phyloP scores from a whole-genome alignment of 176 grass and related monocot genomes.

The Bromus sterilis region DNA sequence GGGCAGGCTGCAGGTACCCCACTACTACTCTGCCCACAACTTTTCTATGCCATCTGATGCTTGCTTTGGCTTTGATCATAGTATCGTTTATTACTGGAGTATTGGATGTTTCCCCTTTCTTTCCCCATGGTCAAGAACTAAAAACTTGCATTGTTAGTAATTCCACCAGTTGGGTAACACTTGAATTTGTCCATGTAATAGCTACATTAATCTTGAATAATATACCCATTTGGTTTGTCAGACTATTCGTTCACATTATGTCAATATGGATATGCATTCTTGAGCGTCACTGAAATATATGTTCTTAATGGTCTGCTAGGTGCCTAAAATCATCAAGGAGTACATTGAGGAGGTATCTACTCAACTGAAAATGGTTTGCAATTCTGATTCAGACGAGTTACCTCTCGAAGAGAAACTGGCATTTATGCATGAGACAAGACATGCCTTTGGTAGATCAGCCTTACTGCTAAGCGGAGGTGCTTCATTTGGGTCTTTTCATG shows the following conservation, averaged over 20 bases:
- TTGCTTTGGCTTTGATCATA: neutral
- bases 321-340: conserved; percentile 89
- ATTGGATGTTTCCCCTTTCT: neutral
- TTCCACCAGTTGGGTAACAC: neutral
- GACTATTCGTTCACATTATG: neutral
- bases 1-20: conserved; percentile 60
- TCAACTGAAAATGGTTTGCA: conserved; percentile 86
- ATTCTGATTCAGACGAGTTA: conserved; percentile 82
- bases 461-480: conserved; percentile 87
- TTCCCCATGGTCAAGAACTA: neutral
- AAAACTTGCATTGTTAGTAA: neutral
- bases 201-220: neutral
- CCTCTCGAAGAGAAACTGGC: conserved; percentile 83
- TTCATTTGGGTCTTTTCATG: conserved; percentile 82
- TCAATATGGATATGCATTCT: neutral
- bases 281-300: neutral
- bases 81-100: neutral
- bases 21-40: neutral
- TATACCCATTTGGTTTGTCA: neutral
- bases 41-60: neutral
- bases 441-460: conserved; percentile 87
- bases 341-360: conserved; percentile 94
- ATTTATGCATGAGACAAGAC: conserved; percentile 94
- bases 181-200: neutral
- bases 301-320: conserved; percentile 25